These are phyloP conservation scores for Dictyostelium intermedium DNA, from an alignment of 78 protist genomes.

Conservation along the genomic window DNA sequence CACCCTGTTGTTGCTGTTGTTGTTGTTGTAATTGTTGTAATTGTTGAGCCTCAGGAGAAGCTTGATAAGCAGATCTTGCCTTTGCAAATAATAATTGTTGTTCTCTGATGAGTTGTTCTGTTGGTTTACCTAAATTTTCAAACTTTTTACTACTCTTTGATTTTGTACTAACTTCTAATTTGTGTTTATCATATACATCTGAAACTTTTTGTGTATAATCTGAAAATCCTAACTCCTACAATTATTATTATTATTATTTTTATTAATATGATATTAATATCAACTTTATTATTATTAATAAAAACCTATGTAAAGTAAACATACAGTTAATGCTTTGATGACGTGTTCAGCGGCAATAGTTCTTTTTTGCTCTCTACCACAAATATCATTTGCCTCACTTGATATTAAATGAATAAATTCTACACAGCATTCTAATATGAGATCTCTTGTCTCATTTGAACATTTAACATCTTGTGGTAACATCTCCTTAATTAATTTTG, in stretches of 20 bases:
- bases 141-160: constrained; percentile 30
- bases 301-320: no score
- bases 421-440: constrained; percentile 69
- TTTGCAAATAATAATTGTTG: constrained; percentile 54
- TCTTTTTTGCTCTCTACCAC: constrained; percentile 39
- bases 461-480: constrained; percentile 62
- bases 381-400: constrained; percentile 73
- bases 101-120: constrained; percentile 53
- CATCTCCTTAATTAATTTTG: constrained; percentile 58
- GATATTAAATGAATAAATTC: constrained; percentile 77
- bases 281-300: no score
- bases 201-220: constrained; percentile 70
- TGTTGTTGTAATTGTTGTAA: constrained; percentile 27
- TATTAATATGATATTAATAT: no score
- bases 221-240: constrained; percentile 51
- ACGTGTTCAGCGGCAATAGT: constrained; percentile 69
- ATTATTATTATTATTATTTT: not conserved
- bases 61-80: constrained; percentile 36
- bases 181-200: constrained; percentile 63
- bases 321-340: constrained; percentile 54
- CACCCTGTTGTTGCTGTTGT: not conserved
- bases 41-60: constrained; percentile 1
- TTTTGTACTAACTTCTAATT: constrained; percentile 47
- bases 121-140: constrained; percentile 39
- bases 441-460: constrained; percentile 66